Evolutionary conservation across 441 rosid genomes (phyloP), one percentile per base, ranked within the genome.

Genomic region (Populus hybrid): DNA sequence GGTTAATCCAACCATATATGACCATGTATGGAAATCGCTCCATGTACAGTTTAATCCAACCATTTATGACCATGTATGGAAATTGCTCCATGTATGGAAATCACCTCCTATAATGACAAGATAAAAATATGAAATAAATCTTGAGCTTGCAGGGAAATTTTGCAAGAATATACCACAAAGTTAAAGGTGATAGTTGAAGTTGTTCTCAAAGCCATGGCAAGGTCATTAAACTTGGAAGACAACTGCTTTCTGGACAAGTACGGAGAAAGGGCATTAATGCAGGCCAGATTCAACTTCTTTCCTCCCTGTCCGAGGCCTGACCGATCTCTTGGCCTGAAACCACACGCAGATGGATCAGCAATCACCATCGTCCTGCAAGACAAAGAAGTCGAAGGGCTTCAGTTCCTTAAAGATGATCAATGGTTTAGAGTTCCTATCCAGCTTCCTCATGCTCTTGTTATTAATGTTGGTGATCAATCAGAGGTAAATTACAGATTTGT

Each of bases 291-390:
- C 85, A 90, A 93, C 78, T 77, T 80, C 68, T 90, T 86, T 79
- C 95, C 94, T 53, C 86, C 86, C n/a, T 90, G 94, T 83, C 86
- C 92, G 1, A 88, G 84, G 59, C 92, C 98, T 8, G 91, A 89
- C 50, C 81, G 33, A 63, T 86, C 85, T 64, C 82, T 86, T 7
- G 97, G 97, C 2, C 74, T 78, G 31, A 93, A 93, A 75, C 84
- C 93, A 3, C 96, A 89, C 42, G 83, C 89, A 14, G 93, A 90
- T 74, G 92, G 91, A 68, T 84, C 96, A 6, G 85, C 84, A 64
- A 76, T 87, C 68, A 91, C 94, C 61, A 67, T 88, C 64, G 84
- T 90, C 3, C 80, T 88, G 81, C 93, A 86, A 2, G 94, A 93
- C 83, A 83, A 85, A 82, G 84, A 91, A 70, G 90, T 88, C 0